Evolutionary conservation across 2,329 filamentous ascomycete genomes (phyloP).

Genomic region (Aspergillus sp.): DNA sequence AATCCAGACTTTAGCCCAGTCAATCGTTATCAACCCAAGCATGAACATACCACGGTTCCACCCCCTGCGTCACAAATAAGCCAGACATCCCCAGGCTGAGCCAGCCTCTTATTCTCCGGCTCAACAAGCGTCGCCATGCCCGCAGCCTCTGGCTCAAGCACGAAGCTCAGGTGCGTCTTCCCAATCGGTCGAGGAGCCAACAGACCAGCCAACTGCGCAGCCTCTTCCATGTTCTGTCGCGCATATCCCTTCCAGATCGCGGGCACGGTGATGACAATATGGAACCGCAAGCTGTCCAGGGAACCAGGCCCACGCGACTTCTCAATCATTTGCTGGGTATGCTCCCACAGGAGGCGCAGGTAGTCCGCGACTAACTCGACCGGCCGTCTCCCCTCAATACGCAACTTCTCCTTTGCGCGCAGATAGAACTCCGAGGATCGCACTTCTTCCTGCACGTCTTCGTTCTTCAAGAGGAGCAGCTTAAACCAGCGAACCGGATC

Average conservation of each 20-base stretch:
- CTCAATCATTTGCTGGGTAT: neutral
- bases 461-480: conserved; percentile 1
- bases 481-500: conserved; percentile 7
- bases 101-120: neutral
- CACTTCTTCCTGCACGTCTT: neutral
- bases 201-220: neutral
- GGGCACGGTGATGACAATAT: conserved; percentile 9
- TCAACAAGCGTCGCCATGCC: conserved; percentile 4
- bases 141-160: conserved; percentile 5
- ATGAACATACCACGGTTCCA: conserved; percentile 5
- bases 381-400: neutral
- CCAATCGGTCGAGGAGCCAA: neutral
- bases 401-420: conserved; percentile 1
- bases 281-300: conserved; percentile 3
- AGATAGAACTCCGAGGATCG: neutral
- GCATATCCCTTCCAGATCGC: conserved; percentile 12
- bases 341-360: neutral
- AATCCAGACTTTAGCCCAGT: no score
- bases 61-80: conserved; percentile 8
- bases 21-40: no score
- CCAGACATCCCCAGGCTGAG: neutral
- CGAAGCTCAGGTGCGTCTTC: neutral
- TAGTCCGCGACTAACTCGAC: conserved; percentile 3
- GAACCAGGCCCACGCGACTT: neutral
- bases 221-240: conserved; percentile 6